Base-by-base conservation (phyloP, 768 basidiomycete species). In the Mycena floridula region DNA sequence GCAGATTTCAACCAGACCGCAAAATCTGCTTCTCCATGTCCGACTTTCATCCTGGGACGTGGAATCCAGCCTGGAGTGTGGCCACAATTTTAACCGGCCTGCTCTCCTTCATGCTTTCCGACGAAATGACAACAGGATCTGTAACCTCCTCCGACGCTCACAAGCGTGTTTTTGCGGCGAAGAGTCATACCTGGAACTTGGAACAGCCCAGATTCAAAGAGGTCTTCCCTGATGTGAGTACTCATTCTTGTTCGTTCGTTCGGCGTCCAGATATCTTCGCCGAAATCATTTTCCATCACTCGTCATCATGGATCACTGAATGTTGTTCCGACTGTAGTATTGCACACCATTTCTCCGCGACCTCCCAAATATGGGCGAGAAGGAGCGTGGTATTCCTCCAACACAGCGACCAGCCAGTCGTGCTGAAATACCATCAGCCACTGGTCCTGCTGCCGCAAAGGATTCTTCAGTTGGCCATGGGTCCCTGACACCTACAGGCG, bases 21-120 rank as follows among this genome's bases (percentile, higher is more conserved):
- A 96, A 93, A 75, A 96, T 98, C 44, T 97, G 94, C 61, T 95
- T 96, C 67, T 95, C 91, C 20, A 96, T 98, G 92, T 92, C 90
- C 3, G 90, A 93, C 63, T 93, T 91, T 58, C 91, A 93, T 57
- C 89, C 91, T 0, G 89, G 89, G 49, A 77, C 87, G 87, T 93
- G 91, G 92, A 93, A 93, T 62, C 92, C 92, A 5, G 89, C 91
- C 2, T 95, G 92, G 92, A 90, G 87, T 56, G 89, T 94, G 9
- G 85, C 89, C 18, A 95, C 92, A 11, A 95, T 95, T 64, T 74
- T 95, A 54, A 97, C 93, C 5, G 96, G 96, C 16, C 73, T 98
- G 16, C 67, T 95, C 39, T 91, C 88, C 4, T 96, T 96, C 68
- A 95, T 95, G 93, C 72, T 94, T 40, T 83, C 88, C 1, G 90